phyloP scores from a whole-genome alignment of 352 stramenopile species.

The Globisporangium cylindrosporum region DNA sequence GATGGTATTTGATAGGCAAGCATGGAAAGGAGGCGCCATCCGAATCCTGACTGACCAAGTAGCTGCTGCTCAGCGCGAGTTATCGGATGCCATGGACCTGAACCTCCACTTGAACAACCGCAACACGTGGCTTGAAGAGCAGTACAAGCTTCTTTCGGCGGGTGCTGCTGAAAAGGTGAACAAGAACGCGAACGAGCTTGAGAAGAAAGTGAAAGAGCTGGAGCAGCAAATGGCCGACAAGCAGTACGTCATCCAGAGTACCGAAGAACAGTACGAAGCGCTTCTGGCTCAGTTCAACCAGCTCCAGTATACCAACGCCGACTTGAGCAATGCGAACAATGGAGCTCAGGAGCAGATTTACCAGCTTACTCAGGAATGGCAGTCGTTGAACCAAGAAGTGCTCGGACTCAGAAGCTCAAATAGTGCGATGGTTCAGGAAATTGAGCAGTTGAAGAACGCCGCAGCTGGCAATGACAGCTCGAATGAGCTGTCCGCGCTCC shows the following conservation, averaged over 20 bases:
- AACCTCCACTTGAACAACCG: constrained; percentile 78
- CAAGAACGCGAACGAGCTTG: constrained; percentile 21
- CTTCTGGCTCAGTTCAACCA: constrained; percentile 14
- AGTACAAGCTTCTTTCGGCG: constrained; percentile 46
- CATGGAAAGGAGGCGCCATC: constrained; percentile 53
- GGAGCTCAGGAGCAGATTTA: constrained; percentile 13
- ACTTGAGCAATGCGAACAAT: constrained; percentile 7
- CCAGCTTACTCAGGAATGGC: constrained; percentile 22
- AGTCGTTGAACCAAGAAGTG: constrained; percentile 25
- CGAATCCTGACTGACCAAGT: constrained; percentile 73
- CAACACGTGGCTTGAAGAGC: constrained; percentile 76
- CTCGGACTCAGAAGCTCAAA: constrained; percentile 9
- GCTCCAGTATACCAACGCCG: constrained; percentile 11
- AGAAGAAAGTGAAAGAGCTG: constrained; percentile 28
- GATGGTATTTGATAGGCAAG: constrained; percentile 11
- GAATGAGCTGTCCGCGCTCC: constrained; percentile 17
- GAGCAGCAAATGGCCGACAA: constrained; percentile 20
- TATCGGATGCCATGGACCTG: constrained; percentile 82
- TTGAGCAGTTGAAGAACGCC: constrained; percentile 1
- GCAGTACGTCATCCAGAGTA: constrained; percentile 3
- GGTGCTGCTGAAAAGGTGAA: constrained; percentile 24
- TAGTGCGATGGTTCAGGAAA: constrained; percentile 3
- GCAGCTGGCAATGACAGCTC: neutral
- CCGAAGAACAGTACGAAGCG: constrained; percentile 32
- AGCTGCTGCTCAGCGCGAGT: constrained; percentile 57